Evolutionary conservation across 345 rosid species (phyloP), one percentile per base, ranked within the genome.

Genomic region (Cardamine chenopodiifolia): DNA sequence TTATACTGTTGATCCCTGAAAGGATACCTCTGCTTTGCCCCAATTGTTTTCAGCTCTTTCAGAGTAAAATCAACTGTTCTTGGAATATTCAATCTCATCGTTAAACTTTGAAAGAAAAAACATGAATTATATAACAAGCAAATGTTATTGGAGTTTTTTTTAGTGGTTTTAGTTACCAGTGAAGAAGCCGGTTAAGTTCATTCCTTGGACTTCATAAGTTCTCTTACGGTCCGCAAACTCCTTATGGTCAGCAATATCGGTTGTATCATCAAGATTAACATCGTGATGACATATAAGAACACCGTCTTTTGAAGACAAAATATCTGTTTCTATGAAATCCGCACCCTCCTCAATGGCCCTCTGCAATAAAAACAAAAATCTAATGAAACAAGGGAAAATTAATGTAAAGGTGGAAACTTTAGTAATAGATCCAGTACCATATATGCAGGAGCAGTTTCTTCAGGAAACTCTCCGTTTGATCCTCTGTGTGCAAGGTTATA

Each of bases 321-420:
- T 85, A 83, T 95, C 96, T 13, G 96, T 71, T 84, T 95, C 99
- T 56, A 95, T 95, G 80, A 92, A 95, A 80, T 92, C 97, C 71
- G 99, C 80, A 58, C 97, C 97, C 66, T 95, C 99, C 78, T 90
- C 92, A 60, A 92, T 90, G 25, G 97, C 97, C 80, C 96, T 95
- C 97, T 95, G 80, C 70, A 83, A 83, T 68, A 35, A 66, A 58
- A 42, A n/a, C 26, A 76, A 8, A 62, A 35, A 50, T 18, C 40
- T n/a, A 39, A 18, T n/a, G 26, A 42, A 28, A 52, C 53, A 17
- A 2, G 47, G 20, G 5, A 18, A 28, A 49, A 42, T 1, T 48
- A 26, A 23, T 31, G 59, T 76, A 31, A 45, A 75, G 15, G 48
- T 28, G 17, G 22, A 14, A 34, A 53, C 12, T 49, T 57, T n/a